Evolutionary conservation across 352 stramenopile genomes (phyloP).

Genomic region (Plasmopara muralis): DNA sequence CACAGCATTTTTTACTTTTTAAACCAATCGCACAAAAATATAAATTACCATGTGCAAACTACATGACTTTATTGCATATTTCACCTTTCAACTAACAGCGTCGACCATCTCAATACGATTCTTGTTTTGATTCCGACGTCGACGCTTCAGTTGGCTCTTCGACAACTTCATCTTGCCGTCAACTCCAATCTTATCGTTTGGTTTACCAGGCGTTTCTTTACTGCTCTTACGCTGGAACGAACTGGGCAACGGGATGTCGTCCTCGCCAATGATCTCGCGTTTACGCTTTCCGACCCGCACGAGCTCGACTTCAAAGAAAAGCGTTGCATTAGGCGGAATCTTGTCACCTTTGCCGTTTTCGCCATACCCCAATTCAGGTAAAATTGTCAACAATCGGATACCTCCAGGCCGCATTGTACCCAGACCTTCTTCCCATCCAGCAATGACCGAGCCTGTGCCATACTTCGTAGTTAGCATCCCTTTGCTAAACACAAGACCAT

Average conservation of each 20-base stretch:
- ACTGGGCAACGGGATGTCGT: conserved; percentile 63
- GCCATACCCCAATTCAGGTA: conserved; percentile 58
- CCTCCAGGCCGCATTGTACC: conserved; percentile 65
- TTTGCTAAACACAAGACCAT: conserved; percentile 67
- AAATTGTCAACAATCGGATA: conserved; percentile 54
- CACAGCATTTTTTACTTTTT: no score
- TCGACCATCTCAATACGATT: conserved; percentile 6
- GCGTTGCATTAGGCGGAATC: conserved; percentile 69
- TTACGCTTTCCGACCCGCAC: conserved; percentile 72
- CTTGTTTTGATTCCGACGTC: conserved; percentile 40
- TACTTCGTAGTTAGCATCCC: conserved; percentile 65
- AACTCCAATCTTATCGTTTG: conserved; percentile 11
- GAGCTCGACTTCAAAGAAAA: conserved; percentile 77
- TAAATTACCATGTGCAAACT: no score
- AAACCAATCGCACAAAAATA: no score
- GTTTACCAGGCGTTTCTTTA: conserved; percentile 31
- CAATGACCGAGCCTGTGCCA: conserved; percentile 65
- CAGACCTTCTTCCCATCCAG: conserved; percentile 73
- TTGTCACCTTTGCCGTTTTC: conserved; percentile 58
- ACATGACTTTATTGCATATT: neutral
- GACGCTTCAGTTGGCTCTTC: conserved; percentile 33
- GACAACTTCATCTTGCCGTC: conserved; percentile 20
- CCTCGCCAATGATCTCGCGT: conserved; percentile 43
- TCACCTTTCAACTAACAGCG: neutral
- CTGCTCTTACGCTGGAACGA: conserved; percentile 67